Conservation (phyloP, 495 filamentous ascomycete species). For the Echria macrotheca region DNA sequence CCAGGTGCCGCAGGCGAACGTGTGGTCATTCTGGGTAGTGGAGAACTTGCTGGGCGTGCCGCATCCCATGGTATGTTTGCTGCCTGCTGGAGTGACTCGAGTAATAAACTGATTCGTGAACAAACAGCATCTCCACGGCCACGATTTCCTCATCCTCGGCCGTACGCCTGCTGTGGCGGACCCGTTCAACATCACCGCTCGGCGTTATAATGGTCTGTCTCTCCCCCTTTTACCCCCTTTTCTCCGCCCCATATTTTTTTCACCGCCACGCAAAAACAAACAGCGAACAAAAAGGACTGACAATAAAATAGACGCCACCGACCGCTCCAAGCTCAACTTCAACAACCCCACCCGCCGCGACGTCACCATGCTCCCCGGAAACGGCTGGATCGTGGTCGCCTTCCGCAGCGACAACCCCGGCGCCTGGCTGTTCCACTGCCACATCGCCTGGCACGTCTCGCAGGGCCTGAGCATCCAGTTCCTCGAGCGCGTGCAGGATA, state of each 20-base stretch:
- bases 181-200: conserved; percentile 23
- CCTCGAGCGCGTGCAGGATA: conserved; percentile 31
- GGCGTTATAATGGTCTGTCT: conserved; percentile 20
- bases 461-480: conserved; percentile 43
- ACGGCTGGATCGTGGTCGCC: conserved; percentile 30
- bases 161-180: conserved; percentile 24
- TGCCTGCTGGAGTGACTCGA: neutral
- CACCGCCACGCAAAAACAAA: too few species aligned
- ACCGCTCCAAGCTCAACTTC: conserved; percentile 17
- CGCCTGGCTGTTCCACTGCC: conserved; percentile 39
- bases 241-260: too few species aligned
- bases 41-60: conserved; percentile 18
- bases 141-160: conserved; percentile 53
- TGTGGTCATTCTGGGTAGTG: conserved; percentile 43
- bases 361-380: conserved; percentile 33
- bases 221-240: too few species aligned
- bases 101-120: neutral
- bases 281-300: too few species aligned
- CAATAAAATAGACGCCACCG: conserved; percentile 13
- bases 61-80: neutral
- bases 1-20: conserved; percentile 29
- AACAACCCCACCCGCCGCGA: conserved; percentile 34
- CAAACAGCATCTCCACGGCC: conserved; percentile 48
- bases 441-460: conserved; percentile 45
- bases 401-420: conserved; percentile 40